phyloP scores from a whole-genome alignment of 164 flowering plant species.

The grape (Vitis vinifera) region DNA sequence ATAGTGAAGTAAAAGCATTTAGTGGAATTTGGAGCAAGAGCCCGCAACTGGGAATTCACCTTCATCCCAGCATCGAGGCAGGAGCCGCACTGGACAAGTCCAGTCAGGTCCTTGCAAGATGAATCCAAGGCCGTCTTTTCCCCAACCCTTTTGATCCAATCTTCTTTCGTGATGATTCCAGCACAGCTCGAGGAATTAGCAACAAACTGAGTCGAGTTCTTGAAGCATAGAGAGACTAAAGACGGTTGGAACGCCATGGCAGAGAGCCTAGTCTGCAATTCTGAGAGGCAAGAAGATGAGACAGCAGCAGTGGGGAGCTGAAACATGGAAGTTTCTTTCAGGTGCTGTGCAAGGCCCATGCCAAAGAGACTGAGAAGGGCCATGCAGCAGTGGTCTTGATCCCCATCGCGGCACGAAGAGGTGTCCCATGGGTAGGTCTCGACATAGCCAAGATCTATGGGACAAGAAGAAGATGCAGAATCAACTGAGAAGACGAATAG shows the following conservation, averaged over 20 bases:
- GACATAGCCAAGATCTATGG: constrained; percentile 48
- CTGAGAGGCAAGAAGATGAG: constrained; percentile 33
- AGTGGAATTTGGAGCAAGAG: constrained; percentile 24
- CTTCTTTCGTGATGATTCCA: constrained; percentile 24
- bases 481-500: constrained; percentile 1
- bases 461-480: constrained; percentile 36
- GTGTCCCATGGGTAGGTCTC: constrained; percentile 49
- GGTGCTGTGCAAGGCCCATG: constrained; percentile 38
- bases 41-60: constrained; percentile 21
- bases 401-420: constrained; percentile 22
- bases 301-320: constrained; percentile 26
- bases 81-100: constrained; percentile 28
- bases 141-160: constrained; percentile 35
- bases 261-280: constrained; percentile 22
- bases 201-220: constrained; percentile 28
- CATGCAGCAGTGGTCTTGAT: constrained; percentile 28
- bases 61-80: constrained; percentile 36
- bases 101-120: constrained; percentile 25
- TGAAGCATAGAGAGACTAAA: constrained; percentile 26
- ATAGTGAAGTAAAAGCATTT: constrained; percentile 37
- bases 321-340: constrained; percentile 34
- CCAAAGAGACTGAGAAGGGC: constrained; percentile 42
- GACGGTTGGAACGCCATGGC: constrained; percentile 17
- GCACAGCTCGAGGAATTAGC: constrained; percentile 27
- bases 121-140: constrained; percentile 10